These are phyloP conservation scores for Ilyonectria sp. DNA, from an alignment of 2,329 filamentous ascomycete genomes.

Conservation along the genomic window DNA sequence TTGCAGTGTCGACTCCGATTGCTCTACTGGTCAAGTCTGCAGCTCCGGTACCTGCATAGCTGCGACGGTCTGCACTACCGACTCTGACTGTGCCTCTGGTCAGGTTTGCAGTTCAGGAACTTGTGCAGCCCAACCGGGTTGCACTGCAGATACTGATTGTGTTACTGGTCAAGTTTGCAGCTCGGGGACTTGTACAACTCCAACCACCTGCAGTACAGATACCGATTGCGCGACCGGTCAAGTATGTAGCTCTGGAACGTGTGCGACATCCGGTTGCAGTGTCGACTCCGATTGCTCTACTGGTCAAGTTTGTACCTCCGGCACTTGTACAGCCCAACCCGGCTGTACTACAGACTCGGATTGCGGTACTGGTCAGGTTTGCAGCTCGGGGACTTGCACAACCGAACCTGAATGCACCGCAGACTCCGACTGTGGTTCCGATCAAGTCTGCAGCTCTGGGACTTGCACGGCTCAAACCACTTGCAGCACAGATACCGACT, in stretches of 20 bases:
- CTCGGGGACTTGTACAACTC: no score
- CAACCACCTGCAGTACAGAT: not conserved
- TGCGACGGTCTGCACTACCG: conserved; percentile 2
- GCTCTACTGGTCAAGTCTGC: not conserved
- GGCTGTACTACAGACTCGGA: not conserved
- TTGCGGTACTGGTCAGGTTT: not conserved
- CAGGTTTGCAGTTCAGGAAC: not conserved
- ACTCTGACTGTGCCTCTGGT: not conserved
- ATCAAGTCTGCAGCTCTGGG: no score
- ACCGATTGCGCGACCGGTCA: not conserved
- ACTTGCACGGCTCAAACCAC: no score
- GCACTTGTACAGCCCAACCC: not conserved
- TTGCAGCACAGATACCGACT: not conserved
- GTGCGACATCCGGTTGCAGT: not conserved
- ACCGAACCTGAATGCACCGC: no score
- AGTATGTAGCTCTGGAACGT: no score
- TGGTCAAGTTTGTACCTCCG: not conserved
- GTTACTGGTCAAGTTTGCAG: not conserved
- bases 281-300: not conserved
- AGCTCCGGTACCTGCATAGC: not conserved
- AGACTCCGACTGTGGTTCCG: no score
- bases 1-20: not conserved
- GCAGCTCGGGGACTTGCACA: no score
- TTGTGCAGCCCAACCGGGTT: not conserved
- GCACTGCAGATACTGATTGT: not conserved